Evolutionary conservation across 495 filamentous ascomycete genomes (phyloP).

Genomic region (Trichoderma reesei): DNA sequence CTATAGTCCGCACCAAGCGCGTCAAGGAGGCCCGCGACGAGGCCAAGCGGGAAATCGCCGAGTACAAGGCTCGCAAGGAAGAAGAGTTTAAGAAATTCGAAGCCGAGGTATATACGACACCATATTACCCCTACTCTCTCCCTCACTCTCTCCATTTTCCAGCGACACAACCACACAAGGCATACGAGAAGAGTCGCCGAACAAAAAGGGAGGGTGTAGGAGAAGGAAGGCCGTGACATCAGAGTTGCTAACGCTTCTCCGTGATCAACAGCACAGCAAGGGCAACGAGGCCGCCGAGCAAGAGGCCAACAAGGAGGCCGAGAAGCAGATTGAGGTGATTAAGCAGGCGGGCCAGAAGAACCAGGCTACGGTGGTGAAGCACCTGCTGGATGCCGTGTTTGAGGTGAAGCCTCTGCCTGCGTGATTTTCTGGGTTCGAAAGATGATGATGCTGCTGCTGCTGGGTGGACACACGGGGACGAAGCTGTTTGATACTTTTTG

Average conservation of each 20-base stretch:
- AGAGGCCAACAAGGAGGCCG: constrained; percentile 73
- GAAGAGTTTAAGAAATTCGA: constrained; percentile 93
- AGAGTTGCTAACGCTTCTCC: constrained; percentile 1
- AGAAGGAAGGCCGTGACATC: neutral
- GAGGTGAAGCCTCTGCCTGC: constrained; percentile 63
- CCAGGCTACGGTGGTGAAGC: constrained; percentile 67
- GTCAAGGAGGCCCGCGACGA: constrained; percentile 92
- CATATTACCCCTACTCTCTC: constrained; percentile 13
- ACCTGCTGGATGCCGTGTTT: constrained; percentile 68
- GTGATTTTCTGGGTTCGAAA: neutral
- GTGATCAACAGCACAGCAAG: constrained; percentile 73
- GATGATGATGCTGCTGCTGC: neutral
- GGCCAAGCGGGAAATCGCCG: constrained; percentile 96
- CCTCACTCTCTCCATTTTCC: neutral
- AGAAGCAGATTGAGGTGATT: constrained; percentile 73
- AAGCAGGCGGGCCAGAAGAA: constrained; percentile 66
- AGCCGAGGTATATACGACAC: constrained; percentile 78
- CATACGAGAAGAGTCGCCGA: too few species aligned
- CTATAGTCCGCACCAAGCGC: constrained; percentile 83
- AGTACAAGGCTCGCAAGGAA: constrained; percentile 83
- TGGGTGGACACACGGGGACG: neutral
- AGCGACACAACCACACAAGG: too few species aligned
- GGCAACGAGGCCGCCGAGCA: constrained; percentile 83
- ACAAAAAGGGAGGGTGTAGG: too few species aligned
- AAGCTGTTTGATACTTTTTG: too few species aligned